Base-by-base conservation (phyloP, 2,329 filamentous ascomycete genomes). In the Ascosphaera apis region DNA sequence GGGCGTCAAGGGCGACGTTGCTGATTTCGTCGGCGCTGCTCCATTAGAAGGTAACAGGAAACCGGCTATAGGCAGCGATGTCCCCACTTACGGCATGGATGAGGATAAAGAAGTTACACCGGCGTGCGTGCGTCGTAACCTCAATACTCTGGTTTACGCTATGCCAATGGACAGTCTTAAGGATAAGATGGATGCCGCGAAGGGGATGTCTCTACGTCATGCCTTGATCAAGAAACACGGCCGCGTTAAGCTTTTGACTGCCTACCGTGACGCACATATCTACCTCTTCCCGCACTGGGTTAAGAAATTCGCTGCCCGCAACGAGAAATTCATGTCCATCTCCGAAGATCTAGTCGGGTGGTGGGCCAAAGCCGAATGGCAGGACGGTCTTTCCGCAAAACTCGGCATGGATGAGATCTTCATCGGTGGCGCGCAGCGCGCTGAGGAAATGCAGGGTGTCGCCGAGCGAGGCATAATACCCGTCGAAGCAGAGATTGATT, bases 341-440 rank as follows among this genome's bases (percentile, higher is more conserved):
- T 79, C 78, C 21, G 86, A 95, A 53, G 86, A 95, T 48, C 72
- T 93, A 4, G 63, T 95, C 12, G 83, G 84, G 4, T 92, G 81
- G 78, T 92, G 84, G 83, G 81, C 84, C 23, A 95, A 95, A 53
- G 73, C 86, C 1, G 73, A 74, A 37, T 98, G 88, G 88, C 84
- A 95, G 53, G 63, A 68, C 2, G 79, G 81, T 0, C 61, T 93
- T 2, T 70, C 69, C 1, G 70, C 77, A 36, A 93, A 91, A 54
- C 64, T 95, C 5, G 69, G 73, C 1, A 58, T 92, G 36, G 60
- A 68, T 35, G 63, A 75, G 32, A 67, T 86, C 3, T 62, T 88
- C 35, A 62, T 66, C 37, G 48, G 60, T 11, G 21, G 21, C 11
- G 21, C 21, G 5, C 21, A 25, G 21, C 21, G 21, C 5, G 21